Percentiles rank a stretch among this genome's conserved stretches.
Conservation (phyloP, 2,329 filamentous ascomycete species). For the Diaporthe citrichinensis region DNA sequence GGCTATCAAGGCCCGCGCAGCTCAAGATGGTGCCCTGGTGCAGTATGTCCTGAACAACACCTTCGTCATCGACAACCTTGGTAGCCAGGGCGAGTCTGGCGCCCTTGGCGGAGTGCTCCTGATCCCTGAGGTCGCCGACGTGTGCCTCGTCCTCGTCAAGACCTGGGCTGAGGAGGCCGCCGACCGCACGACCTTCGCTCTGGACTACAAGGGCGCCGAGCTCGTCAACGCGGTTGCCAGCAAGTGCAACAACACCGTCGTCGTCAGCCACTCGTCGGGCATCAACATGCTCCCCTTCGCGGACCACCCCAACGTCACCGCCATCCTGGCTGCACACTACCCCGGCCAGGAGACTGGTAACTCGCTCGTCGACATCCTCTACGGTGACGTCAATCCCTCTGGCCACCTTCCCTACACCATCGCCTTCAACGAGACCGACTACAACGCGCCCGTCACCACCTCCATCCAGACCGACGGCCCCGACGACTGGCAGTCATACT, state of each 20-base stretch:
- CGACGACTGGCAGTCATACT: conserved; percentile 62
- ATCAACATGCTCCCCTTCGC: conserved; percentile 69
- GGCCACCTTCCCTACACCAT: conserved; percentile 79
- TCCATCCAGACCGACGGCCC: conserved; percentile 53
- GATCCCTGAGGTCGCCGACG: conserved; percentile 67
- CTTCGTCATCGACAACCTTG: conserved; percentile 48
- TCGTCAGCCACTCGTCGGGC: conserved; percentile 74
- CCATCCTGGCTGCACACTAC: conserved; percentile 72
- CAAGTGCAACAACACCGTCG: conserved; percentile 65
- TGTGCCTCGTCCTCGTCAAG: conserved; percentile 77
- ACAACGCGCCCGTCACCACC: conserved; percentile 58
- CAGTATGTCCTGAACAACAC: conserved; percentile 62
- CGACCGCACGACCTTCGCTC: conserved; percentile 66
- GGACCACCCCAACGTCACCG: conserved; percentile 72
- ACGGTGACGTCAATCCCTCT: conserved; percentile 71
- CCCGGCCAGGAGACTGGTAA: conserved; percentile 75
- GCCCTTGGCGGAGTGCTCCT: conserved; percentile 61
- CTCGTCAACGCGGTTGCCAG: conserved; percentile 66
- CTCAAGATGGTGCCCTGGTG: conserved; percentile 58
- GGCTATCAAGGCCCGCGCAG: conserved; percentile 65
- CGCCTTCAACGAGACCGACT: conserved; percentile 66
- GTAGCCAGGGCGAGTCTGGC: not conserved
- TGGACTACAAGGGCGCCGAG: conserved; percentile 74
- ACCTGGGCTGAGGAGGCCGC: conserved; percentile 77
- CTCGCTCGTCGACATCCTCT: conserved; percentile 72